Percentiles rank a stretch among this genome's conserved stretches.
phyloP scores from a whole-genome alignment of 129 eudicot species.

The Artemisia tridentata region DNA sequence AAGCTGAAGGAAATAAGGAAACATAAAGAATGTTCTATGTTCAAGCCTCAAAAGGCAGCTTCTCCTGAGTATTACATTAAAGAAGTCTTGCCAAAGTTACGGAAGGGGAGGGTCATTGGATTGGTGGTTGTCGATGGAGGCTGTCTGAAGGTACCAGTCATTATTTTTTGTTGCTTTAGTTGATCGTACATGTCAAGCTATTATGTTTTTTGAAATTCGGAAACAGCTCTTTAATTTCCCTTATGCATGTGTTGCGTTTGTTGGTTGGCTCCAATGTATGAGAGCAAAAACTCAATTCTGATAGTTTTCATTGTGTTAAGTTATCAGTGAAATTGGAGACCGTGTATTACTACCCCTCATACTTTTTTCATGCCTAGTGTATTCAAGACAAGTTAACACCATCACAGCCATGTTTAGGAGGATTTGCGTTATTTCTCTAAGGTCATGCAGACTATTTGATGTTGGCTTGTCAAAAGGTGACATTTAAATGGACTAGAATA shows the following conservation, averaged over 20 bases:
- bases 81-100: constrained; percentile 59
- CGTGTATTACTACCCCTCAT: no score
- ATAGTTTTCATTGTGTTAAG: background rate
- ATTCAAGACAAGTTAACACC: background rate
- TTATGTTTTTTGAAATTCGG: background rate
- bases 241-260: background rate
- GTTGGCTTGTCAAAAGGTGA: background rate
- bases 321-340: background rate
- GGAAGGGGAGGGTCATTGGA: constrained; percentile 58
- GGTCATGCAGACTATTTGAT: background rate
- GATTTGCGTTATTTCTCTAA: background rate
- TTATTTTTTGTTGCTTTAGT: no score
- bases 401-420: background rate
- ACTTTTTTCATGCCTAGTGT: background rate
- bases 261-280: background rate
- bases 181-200: background rate
- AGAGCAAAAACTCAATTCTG: background rate
- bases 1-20: no score
- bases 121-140: constrained; percentile 67
- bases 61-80: constrained; percentile 55
- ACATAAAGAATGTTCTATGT: no score
- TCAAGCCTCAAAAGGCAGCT: constrained; percentile 53
- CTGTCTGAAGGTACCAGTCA: constrained; percentile 61
- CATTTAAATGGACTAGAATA: background rate
- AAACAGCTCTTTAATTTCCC: background rate